A percentile compares a stretch with the other conserved stretches of the same genome.
phyloP scores from a whole-genome alignment of 78 protist genomes.

The Planoprotostelium fungivorum region DNA sequence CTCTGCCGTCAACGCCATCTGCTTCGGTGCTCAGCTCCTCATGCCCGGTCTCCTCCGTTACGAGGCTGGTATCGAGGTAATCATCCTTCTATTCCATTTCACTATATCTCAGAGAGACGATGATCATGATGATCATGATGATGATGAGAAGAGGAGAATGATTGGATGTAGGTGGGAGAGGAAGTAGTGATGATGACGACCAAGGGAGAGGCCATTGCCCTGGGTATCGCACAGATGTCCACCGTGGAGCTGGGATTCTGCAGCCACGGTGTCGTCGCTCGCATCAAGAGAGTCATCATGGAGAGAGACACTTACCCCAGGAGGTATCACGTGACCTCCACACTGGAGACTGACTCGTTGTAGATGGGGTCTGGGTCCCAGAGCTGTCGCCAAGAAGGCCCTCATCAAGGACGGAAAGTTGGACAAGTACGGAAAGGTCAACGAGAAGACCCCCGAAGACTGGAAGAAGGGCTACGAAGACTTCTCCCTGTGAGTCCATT shows the following conservation, averaged over 20 bases:
- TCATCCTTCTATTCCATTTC: neutral
- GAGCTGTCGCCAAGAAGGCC: slow-evolving; percentile 88
- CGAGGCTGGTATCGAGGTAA: slow-evolving; percentile 83
- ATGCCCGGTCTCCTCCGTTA: slow-evolving; percentile 98
- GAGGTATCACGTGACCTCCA: neutral
- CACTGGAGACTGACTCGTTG: neutral
- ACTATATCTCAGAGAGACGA: neutral
- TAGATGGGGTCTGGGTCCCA: slow-evolving; percentile 98
- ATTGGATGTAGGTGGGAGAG: slow-evolving; percentile 90
- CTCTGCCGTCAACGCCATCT: slow-evolving; percentile 98
- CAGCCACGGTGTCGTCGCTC: slow-evolving; percentile 98
- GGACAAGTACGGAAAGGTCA: slow-evolving; percentile 96
- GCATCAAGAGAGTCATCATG: slow-evolving; percentile 99
- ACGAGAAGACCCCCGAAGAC: slow-evolving; percentile 93
- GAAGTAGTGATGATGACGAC: slow-evolving; percentile 98
- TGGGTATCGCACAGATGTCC: slow-evolving; percentile 99
- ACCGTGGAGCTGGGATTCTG: slow-evolving; percentile 89
- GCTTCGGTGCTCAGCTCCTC: slow-evolving; percentile 99
- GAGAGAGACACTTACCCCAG: slow-evolving; percentile 99
- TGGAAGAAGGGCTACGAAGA: slow-evolving; percentile 78
- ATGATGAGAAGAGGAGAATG: slow-evolving; percentile 60
- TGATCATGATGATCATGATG: neutral
- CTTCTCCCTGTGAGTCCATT: slow-evolving; percentile 27
- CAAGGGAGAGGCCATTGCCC: slow-evolving; percentile 99
- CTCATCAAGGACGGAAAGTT: slow-evolving; percentile 94